A percentile compares a stretch with the other conserved stretches of the same genome.
These are phyloP conservation scores for Kodamaea fungicola DNA, from an alignment of 1,139 yeast species.

Conservation along the genomic window DNA sequence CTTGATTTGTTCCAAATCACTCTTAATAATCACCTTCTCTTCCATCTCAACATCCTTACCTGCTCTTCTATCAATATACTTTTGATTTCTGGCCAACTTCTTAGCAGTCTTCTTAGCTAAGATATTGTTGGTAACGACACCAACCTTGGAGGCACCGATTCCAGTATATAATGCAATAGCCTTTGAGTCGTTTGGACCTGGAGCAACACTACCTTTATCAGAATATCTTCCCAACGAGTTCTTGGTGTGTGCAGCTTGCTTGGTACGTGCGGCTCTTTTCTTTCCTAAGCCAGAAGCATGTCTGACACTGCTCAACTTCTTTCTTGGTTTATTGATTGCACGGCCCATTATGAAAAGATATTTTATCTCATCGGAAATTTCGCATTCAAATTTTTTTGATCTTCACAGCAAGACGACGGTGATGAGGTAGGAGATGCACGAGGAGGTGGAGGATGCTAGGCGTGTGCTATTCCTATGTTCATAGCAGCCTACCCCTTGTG, in stretches of 20 bases:
- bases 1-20: conserved; percentile 50
- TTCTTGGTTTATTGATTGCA: conserved; percentile 77
- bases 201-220: conserved; percentile 27
- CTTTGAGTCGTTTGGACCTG: conserved; percentile 51
- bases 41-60: conserved; percentile 53
- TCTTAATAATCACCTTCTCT: conserved; percentile 22
- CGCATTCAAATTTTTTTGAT: no score
- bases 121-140: conserved; percentile 53
- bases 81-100: conserved; percentile 77
- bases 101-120: conserved; percentile 78
- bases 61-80: conserved; percentile 59
- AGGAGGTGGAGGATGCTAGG: no score
- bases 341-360: conserved; percentile 59
- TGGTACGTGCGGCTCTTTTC: conserved; percentile 54
- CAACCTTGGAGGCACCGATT: conserved; percentile 27
- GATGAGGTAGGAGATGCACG: no score
- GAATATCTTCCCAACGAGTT: conserved; percentile 42
- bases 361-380: conserved; percentile 7
- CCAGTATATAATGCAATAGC: conserved; percentile 65
- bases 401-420: no score
- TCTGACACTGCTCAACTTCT: conserved; percentile 50
- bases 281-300: conserved; percentile 54
- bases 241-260: conserved; percentile 37
- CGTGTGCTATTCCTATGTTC: no score
- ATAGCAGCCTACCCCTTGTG: no score